Conservation (phyloP, 257 asterid genomes). For the Verbascum thapsus region DNA sequence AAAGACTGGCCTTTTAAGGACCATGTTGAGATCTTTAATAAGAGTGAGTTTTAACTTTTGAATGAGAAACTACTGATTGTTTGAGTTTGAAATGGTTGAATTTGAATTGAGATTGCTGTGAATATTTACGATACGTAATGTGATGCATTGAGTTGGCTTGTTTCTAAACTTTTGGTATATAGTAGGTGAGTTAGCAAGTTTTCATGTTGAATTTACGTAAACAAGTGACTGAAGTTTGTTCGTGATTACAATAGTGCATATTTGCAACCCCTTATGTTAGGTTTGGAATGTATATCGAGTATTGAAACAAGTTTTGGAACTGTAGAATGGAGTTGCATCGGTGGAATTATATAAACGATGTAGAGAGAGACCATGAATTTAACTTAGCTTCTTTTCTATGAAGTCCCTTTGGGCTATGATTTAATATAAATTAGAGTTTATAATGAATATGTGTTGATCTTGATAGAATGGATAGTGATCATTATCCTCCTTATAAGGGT, state of each 20-base stretch:
- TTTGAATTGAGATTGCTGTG: conserved; percentile 5
- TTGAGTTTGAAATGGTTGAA: conserved; percentile 2
- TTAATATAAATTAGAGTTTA: background rate
- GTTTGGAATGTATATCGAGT: background rate
- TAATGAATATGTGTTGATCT: background rate
- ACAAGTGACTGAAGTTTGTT: background rate
- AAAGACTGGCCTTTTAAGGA: conserved; percentile 99
- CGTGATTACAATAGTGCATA: background rate
- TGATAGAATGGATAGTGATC: background rate
- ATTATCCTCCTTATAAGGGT: background rate
- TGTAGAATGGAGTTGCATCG: background rate
- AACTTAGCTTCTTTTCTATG: conserved; percentile 1
- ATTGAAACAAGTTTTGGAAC: background rate
- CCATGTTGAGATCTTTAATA: conserved; percentile 91
- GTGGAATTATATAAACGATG: background rate
- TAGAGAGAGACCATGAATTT: background rate
- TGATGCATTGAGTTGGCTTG: background rate
- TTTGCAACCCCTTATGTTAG: background rate
- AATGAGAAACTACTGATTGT: background rate
- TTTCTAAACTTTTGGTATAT: background rate
- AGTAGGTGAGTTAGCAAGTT: too few species aligned
- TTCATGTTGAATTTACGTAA: too few species aligned
- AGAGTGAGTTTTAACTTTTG: conserved; percentile 53
- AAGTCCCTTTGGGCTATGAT: conserved; percentile 3
- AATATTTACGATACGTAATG: background rate